Conservation (phyloP, 768 basidiomycete species). For the Tephrocybe sp. region DNA sequence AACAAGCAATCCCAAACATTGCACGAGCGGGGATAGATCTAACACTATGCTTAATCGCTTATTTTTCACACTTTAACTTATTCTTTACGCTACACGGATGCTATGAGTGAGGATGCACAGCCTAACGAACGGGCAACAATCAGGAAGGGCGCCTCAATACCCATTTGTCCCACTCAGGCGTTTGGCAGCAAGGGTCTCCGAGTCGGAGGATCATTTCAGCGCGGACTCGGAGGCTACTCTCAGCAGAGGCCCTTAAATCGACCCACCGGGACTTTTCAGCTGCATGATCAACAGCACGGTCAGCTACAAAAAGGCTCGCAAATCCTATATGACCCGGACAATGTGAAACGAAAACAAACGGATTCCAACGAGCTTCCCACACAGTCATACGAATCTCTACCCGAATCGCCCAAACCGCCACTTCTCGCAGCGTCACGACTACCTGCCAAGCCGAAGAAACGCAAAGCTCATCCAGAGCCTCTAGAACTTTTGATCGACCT, state of each 20-base stretch:
- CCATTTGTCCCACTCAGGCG: conserved; percentile 3
- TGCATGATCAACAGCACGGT: background rate
- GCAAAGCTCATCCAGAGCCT: background rate
- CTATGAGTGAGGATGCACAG: conserved; percentile 19
- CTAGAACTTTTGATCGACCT: conserved; percentile 8
- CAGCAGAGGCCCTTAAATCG: conserved; percentile 1
- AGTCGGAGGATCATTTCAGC: background rate
- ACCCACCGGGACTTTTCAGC: background rate
- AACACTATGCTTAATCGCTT: background rate
- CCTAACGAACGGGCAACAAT: conserved; percentile 15
- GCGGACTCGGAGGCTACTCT: conserved; percentile 1
- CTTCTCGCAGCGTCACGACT: background rate
- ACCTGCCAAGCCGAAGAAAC: background rate
- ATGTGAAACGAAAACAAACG: conserved; percentile 9
- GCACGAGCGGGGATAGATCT: background rate
- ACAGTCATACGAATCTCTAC: background rate
- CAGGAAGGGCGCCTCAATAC: conserved; percentile 13
- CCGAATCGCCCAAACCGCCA: background rate
- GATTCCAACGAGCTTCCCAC: background rate
- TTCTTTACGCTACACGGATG: conserved; percentile 10
- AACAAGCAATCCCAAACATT: too few species aligned
- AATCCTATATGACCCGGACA: background rate
- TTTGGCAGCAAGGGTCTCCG: conserved; percentile 1
- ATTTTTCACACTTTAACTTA: background rate
- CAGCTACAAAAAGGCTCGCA: background rate